These are phyloP conservation scores for Cinnamomum micranthum DNA, from an alignment of 164 flowering plant species.

Conservation along the genomic window DNA sequence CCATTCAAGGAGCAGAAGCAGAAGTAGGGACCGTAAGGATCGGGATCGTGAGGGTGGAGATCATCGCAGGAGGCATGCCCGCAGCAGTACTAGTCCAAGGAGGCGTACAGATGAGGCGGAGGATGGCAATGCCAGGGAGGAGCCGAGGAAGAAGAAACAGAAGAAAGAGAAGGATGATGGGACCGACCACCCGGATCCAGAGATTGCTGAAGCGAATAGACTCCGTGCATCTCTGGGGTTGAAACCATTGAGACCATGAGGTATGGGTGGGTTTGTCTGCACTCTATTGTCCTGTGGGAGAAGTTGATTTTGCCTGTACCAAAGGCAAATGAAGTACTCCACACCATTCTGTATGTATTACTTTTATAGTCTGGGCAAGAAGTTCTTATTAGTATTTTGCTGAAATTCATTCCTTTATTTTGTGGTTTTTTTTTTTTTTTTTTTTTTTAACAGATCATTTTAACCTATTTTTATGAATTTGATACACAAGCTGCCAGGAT, in stretches of 20 bases:
- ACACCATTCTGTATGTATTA: too few relatives aligned
- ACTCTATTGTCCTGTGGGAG: too few relatives aligned
- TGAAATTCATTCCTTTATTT: too few relatives aligned
- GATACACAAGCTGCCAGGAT: too few relatives aligned
- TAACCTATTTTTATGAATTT: too few relatives aligned
- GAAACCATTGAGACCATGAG: conserved; percentile 51
- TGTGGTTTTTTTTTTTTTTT: too few relatives aligned
- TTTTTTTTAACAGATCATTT: too few relatives aligned
- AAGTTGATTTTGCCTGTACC: too few relatives aligned
- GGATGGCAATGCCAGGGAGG: conserved; percentile 37
- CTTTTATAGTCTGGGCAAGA: too few relatives aligned
- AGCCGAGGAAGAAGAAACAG: conserved; percentile 70
- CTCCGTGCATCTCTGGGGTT: conserved; percentile 74
- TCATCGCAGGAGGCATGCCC: conserved; percentile 63
- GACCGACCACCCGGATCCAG: conserved; percentile 94
- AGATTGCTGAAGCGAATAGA: conserved; percentile 87
- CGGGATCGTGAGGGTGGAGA: conserved; percentile 58
- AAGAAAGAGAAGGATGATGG: conserved; percentile 80
- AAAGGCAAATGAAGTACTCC: too few relatives aligned
- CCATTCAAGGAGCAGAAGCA: conserved; percentile 64
- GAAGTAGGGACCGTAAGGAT: conserved; percentile 49
- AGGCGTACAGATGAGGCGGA: conserved; percentile 47
- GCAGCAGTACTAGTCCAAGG: conserved; percentile 61
- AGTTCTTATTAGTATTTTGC: too few relatives aligned
- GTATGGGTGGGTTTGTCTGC: background rate